Evolutionary conservation across 2,329 filamentous ascomycete genomes (phyloP).

Genomic region (Diaporthe vaccinii): DNA sequence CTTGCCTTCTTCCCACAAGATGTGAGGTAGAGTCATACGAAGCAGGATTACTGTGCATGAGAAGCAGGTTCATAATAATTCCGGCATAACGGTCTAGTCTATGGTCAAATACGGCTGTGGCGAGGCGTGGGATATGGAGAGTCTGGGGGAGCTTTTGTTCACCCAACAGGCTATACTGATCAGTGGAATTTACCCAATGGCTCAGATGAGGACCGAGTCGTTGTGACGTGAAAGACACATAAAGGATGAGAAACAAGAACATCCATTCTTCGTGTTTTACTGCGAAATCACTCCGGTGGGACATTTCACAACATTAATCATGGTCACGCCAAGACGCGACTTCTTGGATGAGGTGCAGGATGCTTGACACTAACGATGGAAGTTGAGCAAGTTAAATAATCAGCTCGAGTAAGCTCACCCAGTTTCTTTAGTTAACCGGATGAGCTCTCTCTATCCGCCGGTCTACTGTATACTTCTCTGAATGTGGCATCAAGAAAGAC

Average conservation of each 20-base stretch:
- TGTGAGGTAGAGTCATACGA: background rate
- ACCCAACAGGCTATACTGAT: background rate
- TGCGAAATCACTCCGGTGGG: background rate
- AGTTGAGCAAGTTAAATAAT: constrained; percentile 16
- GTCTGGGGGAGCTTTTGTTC: background rate
- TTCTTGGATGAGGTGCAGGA: background rate
- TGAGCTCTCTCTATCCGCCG: background rate
- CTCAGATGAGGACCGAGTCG: background rate
- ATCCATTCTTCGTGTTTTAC: background rate
- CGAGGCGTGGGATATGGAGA: background rate
- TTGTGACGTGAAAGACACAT: background rate
- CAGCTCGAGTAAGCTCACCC: background rate
- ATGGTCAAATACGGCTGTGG: background rate
- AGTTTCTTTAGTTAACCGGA: background rate
- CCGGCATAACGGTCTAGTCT: background rate
- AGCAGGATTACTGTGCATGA: background rate
- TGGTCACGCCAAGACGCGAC: background rate
- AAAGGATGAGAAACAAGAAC: background rate
- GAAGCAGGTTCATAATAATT: background rate
- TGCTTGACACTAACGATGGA: background rate
- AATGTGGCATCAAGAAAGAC: background rate
- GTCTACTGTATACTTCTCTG: background rate
- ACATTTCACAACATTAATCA: background rate
- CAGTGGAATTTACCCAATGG: background rate
- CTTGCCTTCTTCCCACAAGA: constrained; percentile 13